phyloP scores from a whole-genome alignment of 1,284 basidiomycete species.

The Earliella scabrosa region DNA sequence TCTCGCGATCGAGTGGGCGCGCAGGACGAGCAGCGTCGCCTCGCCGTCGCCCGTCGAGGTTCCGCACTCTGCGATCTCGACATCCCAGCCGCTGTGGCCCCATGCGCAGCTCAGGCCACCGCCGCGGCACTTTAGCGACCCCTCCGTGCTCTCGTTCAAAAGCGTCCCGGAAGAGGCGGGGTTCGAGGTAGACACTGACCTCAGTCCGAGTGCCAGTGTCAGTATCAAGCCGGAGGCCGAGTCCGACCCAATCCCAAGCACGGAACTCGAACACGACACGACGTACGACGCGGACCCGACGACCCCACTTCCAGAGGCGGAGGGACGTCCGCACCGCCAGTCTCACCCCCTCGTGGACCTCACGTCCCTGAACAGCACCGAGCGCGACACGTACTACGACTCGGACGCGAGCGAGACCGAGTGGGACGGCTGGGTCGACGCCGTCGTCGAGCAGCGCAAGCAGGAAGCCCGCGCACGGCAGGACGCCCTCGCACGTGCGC shows the following conservation, averaged over 20 bases:
- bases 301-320: too few relatives aligned
- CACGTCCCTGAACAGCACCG: slow-evolving; percentile 21
- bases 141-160: not conserved
- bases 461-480: slow-evolving; percentile 7
- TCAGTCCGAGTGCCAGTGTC: not conserved
- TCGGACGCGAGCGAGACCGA: slow-evolving; percentile 59
- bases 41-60: slow-evolving; percentile 8
- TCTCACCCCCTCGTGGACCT: slow-evolving; percentile 9
- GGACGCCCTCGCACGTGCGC: not conserved
- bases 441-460: slow-evolving; percentile 46
- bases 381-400: slow-evolving; percentile 37
- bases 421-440: slow-evolving; percentile 62
- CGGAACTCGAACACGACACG: too few relatives aligned
- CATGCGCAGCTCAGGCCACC: not conserved
- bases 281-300: not conserved
- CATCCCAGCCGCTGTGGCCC: not conserved
- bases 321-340: not conserved
- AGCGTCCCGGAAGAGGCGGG: not conserved
- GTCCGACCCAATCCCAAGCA: not conserved
- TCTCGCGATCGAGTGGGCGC: slow-evolving; percentile 20
- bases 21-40: slow-evolving; percentile 13
- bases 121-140: slow-evolving; percentile 21
- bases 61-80: not conserved
- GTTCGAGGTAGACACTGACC: too few relatives aligned
- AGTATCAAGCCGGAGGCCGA: not conserved